Base-by-base conservation (phyloP, 2,329 filamentous ascomycete species). In the Tolypocladium sp. region DNA sequence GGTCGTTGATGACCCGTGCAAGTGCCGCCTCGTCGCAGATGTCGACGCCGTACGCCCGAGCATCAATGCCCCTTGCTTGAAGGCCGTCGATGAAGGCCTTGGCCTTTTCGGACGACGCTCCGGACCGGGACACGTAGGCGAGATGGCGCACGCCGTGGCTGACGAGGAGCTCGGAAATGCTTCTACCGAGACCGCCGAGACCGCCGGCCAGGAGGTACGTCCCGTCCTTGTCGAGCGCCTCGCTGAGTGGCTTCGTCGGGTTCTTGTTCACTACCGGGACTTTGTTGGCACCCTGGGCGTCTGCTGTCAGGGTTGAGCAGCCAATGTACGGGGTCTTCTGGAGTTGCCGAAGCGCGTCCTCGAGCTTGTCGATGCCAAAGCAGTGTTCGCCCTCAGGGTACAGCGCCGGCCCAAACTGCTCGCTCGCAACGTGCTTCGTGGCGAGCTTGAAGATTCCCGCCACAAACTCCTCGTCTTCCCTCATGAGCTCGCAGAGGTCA, bases 191-290 rank as follows among this genome's bases (percentile, higher is more conserved):
- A 13, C 83, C 84, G 20, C 83, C 82, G 0, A 84, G 74, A 1
- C 82, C 82, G 20, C 84, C 84, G 4, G 77, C 75, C 4, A 87
- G 68, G 2, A 86, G 65, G 59, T 86, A 87, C 1, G 81, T 79
- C 0, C 70, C 74, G 8, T 74, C 67, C 1, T 64, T 58, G 3
- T 73, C 72, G 51, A 79, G 65, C 6, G 60, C 64, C 4, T 74
- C 69, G 1, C 59, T 49, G 7, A 76, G 67, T 1, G 65, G 56
- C 44, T 64, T 70, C 38, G 65, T 60, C 1, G 44, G 42, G 40
- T 63, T 63, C n/a, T 63, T 58, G 17, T 62, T 59, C 10, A 64
- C 59, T 7, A 71, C 68, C 0, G 62, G 60, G 7, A 74, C 69
- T 6, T 55, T 52, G 3, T 56, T 59, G 0, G 62, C 57, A 2